phyloP scores from a whole-genome alignment of 257 asterid genomes.

The Linaria vulgaris region DNA sequence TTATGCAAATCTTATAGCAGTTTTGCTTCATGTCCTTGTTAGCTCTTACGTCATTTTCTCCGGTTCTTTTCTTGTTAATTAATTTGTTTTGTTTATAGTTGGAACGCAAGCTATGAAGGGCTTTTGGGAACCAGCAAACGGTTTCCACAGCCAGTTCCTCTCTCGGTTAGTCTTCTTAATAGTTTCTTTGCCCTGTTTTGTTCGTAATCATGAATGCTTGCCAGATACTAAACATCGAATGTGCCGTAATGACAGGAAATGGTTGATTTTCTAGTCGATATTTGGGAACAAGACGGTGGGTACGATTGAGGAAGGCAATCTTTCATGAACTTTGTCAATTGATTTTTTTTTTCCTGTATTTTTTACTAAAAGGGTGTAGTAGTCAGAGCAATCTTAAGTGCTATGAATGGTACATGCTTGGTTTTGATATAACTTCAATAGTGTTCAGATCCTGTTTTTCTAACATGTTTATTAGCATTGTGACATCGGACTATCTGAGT shows the following conservation, averaged over 20 bases:
- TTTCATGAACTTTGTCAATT: neutral
- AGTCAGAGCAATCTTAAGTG: too few relatives aligned
- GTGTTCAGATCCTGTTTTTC: too few relatives aligned
- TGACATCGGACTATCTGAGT: too few relatives aligned
- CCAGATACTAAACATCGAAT: conserved; percentile 15
- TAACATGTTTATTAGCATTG: too few relatives aligned
- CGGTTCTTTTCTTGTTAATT: conserved; percentile 6
- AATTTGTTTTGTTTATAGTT: conserved; percentile 32
- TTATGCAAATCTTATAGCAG: neutral
- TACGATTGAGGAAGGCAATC: conserved; percentile 38
- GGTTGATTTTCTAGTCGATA: conserved; percentile 74
- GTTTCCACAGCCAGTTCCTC: conserved; percentile 67
- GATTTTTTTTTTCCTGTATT: neutral
- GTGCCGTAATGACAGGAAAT: conserved; percentile 50
- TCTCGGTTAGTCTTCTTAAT: conserved; percentile 47
- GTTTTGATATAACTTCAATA: too few relatives aligned
- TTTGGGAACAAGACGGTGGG: conserved; percentile 78
- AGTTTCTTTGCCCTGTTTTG: neutral
- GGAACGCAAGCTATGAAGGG: conserved; percentile 66
- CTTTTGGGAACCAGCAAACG: conserved; percentile 63
- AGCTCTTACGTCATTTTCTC: neutral
- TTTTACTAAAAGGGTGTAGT: too few relatives aligned
- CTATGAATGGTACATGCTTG: too few relatives aligned
- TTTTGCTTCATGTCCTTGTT: neutral
- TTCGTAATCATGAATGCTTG: neutral